Evolutionary conservation across 805 yeast genomes (phyloP).

Genomic region (Geotrichum ghanense): DNA sequence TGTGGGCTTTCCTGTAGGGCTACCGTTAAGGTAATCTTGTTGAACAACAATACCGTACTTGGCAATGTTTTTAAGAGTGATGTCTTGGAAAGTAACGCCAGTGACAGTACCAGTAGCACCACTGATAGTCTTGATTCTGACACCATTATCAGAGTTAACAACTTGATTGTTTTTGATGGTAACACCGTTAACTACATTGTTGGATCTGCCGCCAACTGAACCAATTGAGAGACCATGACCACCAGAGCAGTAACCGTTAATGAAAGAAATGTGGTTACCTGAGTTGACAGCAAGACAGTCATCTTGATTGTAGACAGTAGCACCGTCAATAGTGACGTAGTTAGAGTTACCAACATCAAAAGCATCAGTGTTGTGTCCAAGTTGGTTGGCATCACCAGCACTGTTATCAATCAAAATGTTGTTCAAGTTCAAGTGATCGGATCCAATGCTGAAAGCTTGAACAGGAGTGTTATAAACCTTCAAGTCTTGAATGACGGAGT

Average conservation of each 20-base stretch:
- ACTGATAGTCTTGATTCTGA: neutral
- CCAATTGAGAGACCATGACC: conserved; percentile 1
- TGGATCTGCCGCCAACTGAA: neutral
- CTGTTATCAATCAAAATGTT: neutral
- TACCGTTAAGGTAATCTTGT: neutral
- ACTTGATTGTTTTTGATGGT: neutral
- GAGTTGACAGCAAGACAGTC: neutral
- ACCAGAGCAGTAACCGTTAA: neutral
- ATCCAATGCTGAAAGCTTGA: neutral
- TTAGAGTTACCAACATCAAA: neutral
- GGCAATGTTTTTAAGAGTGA: neutral
- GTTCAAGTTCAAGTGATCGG: neutral
- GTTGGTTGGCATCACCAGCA: neutral
- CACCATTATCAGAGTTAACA: conserved; percentile 1
- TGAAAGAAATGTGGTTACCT: neutral
- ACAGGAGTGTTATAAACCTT: neutral
- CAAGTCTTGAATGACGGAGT: neutral
- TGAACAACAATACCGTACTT: neutral
- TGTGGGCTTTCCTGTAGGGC: neutral
- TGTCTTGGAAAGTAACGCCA: neutral
- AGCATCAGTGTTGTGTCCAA: neutral
- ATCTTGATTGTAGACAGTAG: neutral
- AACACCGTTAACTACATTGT: neutral
- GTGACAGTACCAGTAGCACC: neutral
- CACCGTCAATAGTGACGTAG: neutral